phyloP scores from a whole-genome alignment of 306 rosid genomes.

The Potentilla sterilis region DNA sequence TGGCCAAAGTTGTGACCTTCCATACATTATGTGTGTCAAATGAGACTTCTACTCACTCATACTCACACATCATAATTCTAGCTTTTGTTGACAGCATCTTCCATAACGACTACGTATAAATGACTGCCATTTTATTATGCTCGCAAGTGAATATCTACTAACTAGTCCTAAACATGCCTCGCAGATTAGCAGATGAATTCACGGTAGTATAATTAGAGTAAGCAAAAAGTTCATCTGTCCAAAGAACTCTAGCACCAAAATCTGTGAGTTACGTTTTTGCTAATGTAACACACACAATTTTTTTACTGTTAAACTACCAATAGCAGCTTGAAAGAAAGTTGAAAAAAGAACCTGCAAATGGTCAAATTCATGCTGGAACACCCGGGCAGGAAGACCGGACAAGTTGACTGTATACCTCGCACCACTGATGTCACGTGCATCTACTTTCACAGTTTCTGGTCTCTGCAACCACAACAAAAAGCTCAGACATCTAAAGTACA shows the following conservation, averaged over 20 bases:
- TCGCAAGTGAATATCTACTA: background rate
- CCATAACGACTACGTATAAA: background rate
- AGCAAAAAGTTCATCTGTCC: background rate
- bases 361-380: slow-evolving; percentile 95
- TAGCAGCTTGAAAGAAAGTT: slow-evolving; percentile 4
- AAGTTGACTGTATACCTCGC: slow-evolving; percentile 57
- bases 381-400: slow-evolving; percentile 82
- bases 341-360: slow-evolving; percentile 68
- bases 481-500: slow-evolving; percentile 6
- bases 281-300: background rate
- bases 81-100: background rate
- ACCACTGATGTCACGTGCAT: slow-evolving; percentile 70
- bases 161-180: background rate
- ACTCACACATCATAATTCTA: background rate
- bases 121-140: background rate
- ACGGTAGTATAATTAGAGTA: background rate
- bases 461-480: slow-evolving; percentile 48
- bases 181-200: background rate
- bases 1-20: background rate
- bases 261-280: background rate
- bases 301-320: slow-evolving; percentile 4
- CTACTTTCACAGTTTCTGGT: slow-evolving; percentile 83
- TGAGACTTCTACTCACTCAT: background rate
- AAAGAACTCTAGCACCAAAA: background rate
- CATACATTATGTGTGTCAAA: background rate